phyloP scores from a whole-genome alignment of 1,139 yeast genomes.

The Suhomyces bolitotheri region DNA sequence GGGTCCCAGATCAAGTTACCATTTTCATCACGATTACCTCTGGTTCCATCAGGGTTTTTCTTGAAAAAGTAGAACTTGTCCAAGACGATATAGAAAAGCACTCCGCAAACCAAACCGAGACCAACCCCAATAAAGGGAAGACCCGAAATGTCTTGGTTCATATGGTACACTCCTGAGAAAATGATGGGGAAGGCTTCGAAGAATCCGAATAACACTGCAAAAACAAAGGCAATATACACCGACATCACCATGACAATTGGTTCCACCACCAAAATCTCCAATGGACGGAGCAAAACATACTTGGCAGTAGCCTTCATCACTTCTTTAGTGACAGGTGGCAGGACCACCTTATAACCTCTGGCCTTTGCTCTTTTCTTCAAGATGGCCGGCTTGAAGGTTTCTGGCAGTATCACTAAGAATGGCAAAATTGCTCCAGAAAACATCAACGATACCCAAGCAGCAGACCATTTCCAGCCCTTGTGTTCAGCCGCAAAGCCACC shows the following conservation, averaged over 20 bases:
- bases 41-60: slow-evolving; percentile 61
- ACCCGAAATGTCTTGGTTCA: slow-evolving; percentile 63
- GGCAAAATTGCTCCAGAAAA: slow-evolving; percentile 67
- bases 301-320: slow-evolving; percentile 31
- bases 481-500: slow-evolving; percentile 75
- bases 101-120: slow-evolving; percentile 59
- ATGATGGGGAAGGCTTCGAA: slow-evolving; percentile 78
- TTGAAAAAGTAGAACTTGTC: slow-evolving; percentile 54
- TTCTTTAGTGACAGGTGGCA: slow-evolving; percentile 24
- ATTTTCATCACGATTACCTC: slow-evolving; percentile 55
- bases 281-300: slow-evolving; percentile 58
- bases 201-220: slow-evolving; percentile 75
- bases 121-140: slow-evolving; percentile 72
- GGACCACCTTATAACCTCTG: slow-evolving; percentile 53
- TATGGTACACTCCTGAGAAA: slow-evolving; percentile 59
- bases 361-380: slow-evolving; percentile 57
- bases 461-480: slow-evolving; percentile 74
- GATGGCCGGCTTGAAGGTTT: slow-evolving; percentile 66
- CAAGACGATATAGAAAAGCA: slow-evolving; percentile 46
- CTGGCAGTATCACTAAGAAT: slow-evolving; percentile 60
- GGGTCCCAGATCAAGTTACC: slow-evolving; percentile 49
- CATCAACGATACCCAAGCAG: slow-evolving; percentile 73
- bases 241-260: slow-evolving; percentile 71
- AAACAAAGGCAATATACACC: slow-evolving; percentile 66
- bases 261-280: slow-evolving; percentile 64